Conservation (phyloP, 805 yeast genomes). For the Kazachstania africana region DNA sequence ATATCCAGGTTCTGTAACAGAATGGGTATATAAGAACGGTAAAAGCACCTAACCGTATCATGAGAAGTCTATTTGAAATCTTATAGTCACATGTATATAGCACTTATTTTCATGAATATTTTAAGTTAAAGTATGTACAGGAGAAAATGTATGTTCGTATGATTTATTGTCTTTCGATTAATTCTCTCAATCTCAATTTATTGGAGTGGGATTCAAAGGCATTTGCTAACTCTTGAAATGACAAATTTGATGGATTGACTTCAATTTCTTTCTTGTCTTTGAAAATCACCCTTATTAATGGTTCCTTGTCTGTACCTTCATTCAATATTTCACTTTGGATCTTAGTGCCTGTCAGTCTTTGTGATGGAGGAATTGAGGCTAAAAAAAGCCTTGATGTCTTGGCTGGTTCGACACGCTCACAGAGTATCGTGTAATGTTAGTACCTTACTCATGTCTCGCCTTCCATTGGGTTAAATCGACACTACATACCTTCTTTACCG, state of each 20-base stretch:
- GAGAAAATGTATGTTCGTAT: no score
- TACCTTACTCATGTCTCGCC: no score
- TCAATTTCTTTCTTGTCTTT: conserved; percentile 66
- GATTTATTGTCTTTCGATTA: conserved; percentile 35
- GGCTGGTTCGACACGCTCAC: no score
- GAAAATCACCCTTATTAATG: conserved; percentile 68
- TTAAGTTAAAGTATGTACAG: no score
- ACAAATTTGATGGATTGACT: conserved; percentile 49
- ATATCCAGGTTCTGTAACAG: conserved; percentile 77
- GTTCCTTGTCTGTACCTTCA: conserved; percentile 32
- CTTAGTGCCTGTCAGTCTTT: conserved; percentile 43
- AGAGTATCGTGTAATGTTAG: no score
- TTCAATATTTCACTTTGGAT: conserved; percentile 55
- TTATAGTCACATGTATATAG: neutral
- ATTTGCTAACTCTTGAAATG: conserved; percentile 51
- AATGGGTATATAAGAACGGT: conserved; percentile 47
- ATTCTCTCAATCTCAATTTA: conserved; percentile 61
- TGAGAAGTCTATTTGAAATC: no score
- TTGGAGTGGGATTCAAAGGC: conserved; percentile 75
- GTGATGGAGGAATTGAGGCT: conserved; percentile 67
- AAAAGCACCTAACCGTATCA: conserved; percentile 1
- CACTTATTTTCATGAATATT: no score
- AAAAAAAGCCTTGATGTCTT: conserved; percentile 71
- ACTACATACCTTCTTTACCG: conserved; percentile 42
- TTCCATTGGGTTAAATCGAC: no score